Evolutionary conservation across 345 rosid genomes (phyloP).

Genomic region (Linum tenue): DNA sequence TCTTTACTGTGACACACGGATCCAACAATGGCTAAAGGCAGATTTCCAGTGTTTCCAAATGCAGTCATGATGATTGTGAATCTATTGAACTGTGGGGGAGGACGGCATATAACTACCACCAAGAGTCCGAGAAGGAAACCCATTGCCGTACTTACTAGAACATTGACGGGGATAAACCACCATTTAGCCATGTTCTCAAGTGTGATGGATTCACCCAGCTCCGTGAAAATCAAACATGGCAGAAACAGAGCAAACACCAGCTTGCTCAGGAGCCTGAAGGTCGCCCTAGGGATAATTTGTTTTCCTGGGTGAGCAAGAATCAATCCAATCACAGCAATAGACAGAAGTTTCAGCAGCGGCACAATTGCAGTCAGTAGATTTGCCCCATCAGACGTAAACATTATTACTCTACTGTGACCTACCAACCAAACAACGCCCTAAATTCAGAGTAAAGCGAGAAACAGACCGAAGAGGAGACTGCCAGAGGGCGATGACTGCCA

Average conservation of each 20-base stretch:
- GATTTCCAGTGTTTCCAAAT: slow-evolving; percentile 87
- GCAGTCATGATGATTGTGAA: slow-evolving; percentile 85
- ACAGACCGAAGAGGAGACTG: too few relatives aligned
- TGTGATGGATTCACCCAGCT: slow-evolving; percentile 73
- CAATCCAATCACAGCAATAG: slow-evolving; percentile 60
- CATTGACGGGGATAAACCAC: slow-evolving; percentile 96
- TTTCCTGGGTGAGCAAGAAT: slow-evolving; percentile 67
- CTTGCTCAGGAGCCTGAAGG: slow-evolving; percentile 81
- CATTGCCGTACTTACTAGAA: slow-evolving; percentile 50
- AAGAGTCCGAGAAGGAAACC: slow-evolving; percentile 61
- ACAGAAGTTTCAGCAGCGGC: slow-evolving; percentile 71
- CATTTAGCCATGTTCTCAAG: slow-evolving; percentile 40
- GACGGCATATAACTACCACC: slow-evolving; percentile 69
- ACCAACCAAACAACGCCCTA: slow-evolving; percentile 12
- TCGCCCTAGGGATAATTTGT: slow-evolving; percentile 54
- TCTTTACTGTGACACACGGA: slow-evolving; percentile 65
- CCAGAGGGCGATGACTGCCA: too few relatives aligned
- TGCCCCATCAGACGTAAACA: slow-evolving; percentile 17
- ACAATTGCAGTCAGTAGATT: slow-evolving; percentile 46
- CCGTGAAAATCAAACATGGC: slow-evolving; percentile 85
- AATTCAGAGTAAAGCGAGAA: neutral
- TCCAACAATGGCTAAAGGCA: slow-evolving; percentile 69
- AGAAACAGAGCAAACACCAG: slow-evolving; percentile 83
- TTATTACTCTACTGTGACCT: slow-evolving; percentile 12
- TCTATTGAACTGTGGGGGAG: slow-evolving; percentile 67